Base-by-base conservation (phyloP, 805 yeast species). In the Candida sanyiensis region DNA sequence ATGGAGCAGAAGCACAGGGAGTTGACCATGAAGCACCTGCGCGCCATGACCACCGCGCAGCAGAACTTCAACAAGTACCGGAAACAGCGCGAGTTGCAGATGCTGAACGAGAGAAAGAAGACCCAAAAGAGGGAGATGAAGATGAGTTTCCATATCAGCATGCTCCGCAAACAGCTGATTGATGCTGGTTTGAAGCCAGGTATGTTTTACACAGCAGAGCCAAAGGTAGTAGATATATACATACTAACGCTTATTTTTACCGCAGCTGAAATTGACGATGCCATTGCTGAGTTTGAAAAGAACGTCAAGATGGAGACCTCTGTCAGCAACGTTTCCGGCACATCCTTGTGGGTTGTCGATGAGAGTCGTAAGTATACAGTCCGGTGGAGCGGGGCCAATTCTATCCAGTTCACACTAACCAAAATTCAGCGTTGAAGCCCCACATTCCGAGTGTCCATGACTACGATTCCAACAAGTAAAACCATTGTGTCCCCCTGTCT, bases 71-170 rank as follows among this genome's bases (percentile, higher is more conserved):
- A 70, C 34, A 67, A 66, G 21, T 72, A 70, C 32, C 63, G 73
- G 42, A 73, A 72, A 58, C 71, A 72, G 51, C 62, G 72, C 36
- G 80, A 75, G 37, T 47, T 71, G 10, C 74, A 72, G 46, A 59
- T 71, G n/a, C 49, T 75, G 21, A 69, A 73, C 44, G 80, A 75
- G 45, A 59, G 82, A 13, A 65, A 66, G 38, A 68, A 64, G 10
- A 62, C 61, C n/a, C 64, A 58, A 50, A 69, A 57, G 57, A 64
- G 66, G 44, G 80, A 64, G 52, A 70, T 65, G 63, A 77, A 75
- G 58, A 74, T 80, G 82, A 68, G 73, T 5, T 61, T 80, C 53
- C 90, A 82, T 51, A 69, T 82, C 28, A 86, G 84, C 2, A 56
- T 82, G 57, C 59, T 82, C 24, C 63, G 84, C 36, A 67, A 76